A percentile compares a stretch with the other conserved stretches of the same genome.
phyloP scores from a whole-genome alignment of 2,329 filamentous ascomycete genomes.

The Aspergillus sp. region DNA sequence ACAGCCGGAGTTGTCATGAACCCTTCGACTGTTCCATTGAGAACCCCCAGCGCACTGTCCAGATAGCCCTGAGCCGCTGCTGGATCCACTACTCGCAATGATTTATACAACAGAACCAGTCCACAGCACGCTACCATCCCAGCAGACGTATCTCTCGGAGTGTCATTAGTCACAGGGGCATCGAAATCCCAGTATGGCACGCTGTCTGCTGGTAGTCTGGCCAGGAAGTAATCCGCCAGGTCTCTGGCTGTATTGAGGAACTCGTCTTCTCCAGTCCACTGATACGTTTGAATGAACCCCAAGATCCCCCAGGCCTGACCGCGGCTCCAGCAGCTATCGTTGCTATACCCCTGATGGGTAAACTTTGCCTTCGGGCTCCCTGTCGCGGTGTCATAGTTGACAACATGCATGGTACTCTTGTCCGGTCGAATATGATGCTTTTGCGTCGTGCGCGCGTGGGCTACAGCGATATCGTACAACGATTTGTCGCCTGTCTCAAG shows the following conservation, averaged over 20 bases:
- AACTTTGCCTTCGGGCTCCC: slow-evolving; percentile 33
- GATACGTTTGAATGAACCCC: slow-evolving; percentile 42
- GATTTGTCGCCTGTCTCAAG: slow-evolving; percentile 28
- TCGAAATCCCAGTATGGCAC: slow-evolving; percentile 56
- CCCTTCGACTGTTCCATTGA: slow-evolving; percentile 7
- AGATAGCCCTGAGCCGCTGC: slow-evolving; percentile 3
- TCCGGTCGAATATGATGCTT: slow-evolving; percentile 40
- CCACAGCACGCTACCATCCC: slow-evolving; percentile 46
- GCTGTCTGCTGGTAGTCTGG: slow-evolving; percentile 37
- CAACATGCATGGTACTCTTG: slow-evolving; percentile 26
- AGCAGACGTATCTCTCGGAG: slow-evolving; percentile 40
- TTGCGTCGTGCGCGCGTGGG: slow-evolving; percentile 43
- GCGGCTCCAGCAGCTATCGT: slow-evolving; percentile 26
- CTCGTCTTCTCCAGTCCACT: slow-evolving; percentile 29
- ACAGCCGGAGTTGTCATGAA: slow-evolving; percentile 9
- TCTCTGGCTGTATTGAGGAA: slow-evolving; percentile 44
- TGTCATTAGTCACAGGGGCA: slow-evolving; percentile 35
- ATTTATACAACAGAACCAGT: slow-evolving; percentile 39
- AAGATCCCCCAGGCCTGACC: slow-evolving; percentile 30
- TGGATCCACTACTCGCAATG: slow-evolving; percentile 12
- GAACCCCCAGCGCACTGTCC: slow-evolving; percentile 3
- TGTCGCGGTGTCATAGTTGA: slow-evolving; percentile 42
- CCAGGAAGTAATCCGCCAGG: slow-evolving; percentile 49
- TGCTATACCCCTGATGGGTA: slow-evolving; percentile 27
- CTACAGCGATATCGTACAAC: slow-evolving; percentile 18